phyloP scores from a whole-genome alignment of 78 protist genomes.

The Creolimax fragrantissima region DNA sequence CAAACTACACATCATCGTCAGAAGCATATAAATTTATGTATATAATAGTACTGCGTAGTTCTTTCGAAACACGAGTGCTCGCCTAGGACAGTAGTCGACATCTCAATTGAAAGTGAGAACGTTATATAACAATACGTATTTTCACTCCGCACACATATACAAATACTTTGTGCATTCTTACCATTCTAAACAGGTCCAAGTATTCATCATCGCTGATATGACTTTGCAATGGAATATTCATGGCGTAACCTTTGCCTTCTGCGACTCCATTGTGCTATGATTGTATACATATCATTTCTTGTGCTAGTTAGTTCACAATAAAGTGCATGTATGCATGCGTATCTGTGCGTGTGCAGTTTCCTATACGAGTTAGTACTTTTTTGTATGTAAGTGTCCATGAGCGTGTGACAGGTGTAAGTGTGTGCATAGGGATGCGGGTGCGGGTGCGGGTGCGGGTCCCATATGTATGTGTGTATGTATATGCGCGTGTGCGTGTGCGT shows the following conservation, averaged over 20 bases:
- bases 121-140: too few relatives aligned
- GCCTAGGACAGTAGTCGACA: too few relatives aligned
- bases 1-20: too few relatives aligned
- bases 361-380: not conserved
- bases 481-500: not conserved
- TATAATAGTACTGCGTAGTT: too few relatives aligned
- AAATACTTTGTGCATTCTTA: too few relatives aligned
- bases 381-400: not conserved
- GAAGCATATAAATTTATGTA: too few relatives aligned
- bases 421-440: not conserved
- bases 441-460: not conserved
- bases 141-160: too few relatives aligned
- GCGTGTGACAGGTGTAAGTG: not conserved
- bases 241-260: conserved; percentile 46
- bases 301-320: not conserved
- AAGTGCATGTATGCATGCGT: not conserved
- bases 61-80: too few relatives aligned
- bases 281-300: not conserved
- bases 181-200: conserved; percentile 72
- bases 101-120: too few relatives aligned
- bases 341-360: not conserved
- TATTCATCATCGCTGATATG: conserved; percentile 91
- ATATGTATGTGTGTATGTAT: not conserved
- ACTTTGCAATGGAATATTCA: conserved; percentile 94
- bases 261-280: conserved; percentile 5